phyloP scores from a whole-genome alignment of 768 basidiomycete genomes.

The Rhodotorula taiwanensis region DNA sequence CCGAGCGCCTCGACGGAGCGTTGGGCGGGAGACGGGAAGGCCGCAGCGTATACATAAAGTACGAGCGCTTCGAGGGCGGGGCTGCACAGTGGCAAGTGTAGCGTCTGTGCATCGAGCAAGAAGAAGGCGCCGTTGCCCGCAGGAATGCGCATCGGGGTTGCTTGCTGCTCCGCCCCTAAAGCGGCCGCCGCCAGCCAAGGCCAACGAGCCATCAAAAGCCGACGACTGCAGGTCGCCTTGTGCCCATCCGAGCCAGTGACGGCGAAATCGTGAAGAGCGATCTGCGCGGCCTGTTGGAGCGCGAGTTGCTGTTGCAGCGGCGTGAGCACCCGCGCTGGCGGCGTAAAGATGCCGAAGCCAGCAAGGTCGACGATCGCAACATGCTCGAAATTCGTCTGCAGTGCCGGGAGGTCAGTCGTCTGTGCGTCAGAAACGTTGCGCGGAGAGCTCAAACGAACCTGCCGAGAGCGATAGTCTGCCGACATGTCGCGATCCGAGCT shows the following conservation, averaged over 20 bases:
- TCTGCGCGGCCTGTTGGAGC: no score
- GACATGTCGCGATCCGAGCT: slow-evolving; percentile 73
- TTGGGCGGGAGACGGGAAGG: slow-evolving; percentile 80
- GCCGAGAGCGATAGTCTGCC: slow-evolving; percentile 68
- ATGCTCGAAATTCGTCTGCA: slow-evolving; percentile 62
- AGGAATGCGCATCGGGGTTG: neutral
- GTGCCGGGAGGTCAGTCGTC: slow-evolving; percentile 41
- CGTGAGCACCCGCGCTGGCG: slow-evolving; percentile 58
- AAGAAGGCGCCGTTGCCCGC: slow-evolving; percentile 22
- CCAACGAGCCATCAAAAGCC: slow-evolving; percentile 80
- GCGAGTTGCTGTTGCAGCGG: slow-evolving; percentile 76
- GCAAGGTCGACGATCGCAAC: slow-evolving; percentile 49
- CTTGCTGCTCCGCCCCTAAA: no score
- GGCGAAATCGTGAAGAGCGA: slow-evolving; percentile 56
- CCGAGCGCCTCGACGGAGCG: slow-evolving; percentile 82
- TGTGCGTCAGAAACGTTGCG: no score
- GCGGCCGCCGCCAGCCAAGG: slow-evolving; percentile 82
- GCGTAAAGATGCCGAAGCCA: slow-evolving; percentile 89
- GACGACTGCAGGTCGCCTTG: slow-evolving; percentile 71
- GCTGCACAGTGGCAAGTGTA: slow-evolving; percentile 80
- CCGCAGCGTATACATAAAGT: slow-evolving; percentile 85
- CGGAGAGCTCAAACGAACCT: neutral
- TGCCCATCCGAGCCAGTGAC: slow-evolving; percentile 64
- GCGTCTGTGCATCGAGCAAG: slow-evolving; percentile 48
- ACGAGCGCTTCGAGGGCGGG: slow-evolving; percentile 77